Conservation (phyloP, 805 yeast species). For the Wickerhamomyces sydowiorum region DNA sequence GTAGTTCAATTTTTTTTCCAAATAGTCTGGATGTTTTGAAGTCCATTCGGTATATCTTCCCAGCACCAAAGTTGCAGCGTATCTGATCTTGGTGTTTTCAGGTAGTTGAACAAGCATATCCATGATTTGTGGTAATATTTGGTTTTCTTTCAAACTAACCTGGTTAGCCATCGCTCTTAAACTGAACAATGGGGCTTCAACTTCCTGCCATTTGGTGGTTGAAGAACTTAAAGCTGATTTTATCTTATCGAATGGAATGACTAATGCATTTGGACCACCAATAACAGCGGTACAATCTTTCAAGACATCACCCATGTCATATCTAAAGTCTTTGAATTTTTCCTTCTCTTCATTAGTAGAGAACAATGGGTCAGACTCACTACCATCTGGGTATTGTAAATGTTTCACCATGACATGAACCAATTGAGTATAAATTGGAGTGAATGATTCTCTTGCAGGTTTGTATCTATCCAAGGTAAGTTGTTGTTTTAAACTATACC, state of each 20-base stretch:
- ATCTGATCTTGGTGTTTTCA: slow-evolving; percentile 79
- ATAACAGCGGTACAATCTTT: slow-evolving; percentile 92
- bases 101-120: slow-evolving; percentile 62
- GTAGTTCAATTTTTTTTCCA: slow-evolving; percentile 80
- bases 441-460: slow-evolving; percentile 42
- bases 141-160: slow-evolving; percentile 60
- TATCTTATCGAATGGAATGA: slow-evolving; percentile 62
- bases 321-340: slow-evolving; percentile 87
- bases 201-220: slow-evolving; percentile 59
- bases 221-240: slow-evolving; percentile 30
- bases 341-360: slow-evolving; percentile 80
- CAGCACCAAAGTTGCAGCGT: slow-evolving; percentile 86
- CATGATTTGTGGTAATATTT: slow-evolving; percentile 73
- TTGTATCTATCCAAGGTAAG: slow-evolving; percentile 54
- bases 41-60: slow-evolving; percentile 99
- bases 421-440: slow-evolving; percentile 52
- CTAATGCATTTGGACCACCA: slow-evolving; percentile 67
- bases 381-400: slow-evolving; percentile 63
- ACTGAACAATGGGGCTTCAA: slow-evolving; percentile 87
- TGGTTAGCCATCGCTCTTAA: slow-evolving; percentile 94
- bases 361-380: slow-evolving; percentile 43
- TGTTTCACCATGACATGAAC: slow-evolving; percentile 59
- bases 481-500: slow-evolving; percentile 75
- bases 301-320: slow-evolving; percentile 96
- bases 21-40: slow-evolving; percentile 70